A percentile compares a stretch with the other conserved stretches of the same genome.
These are phyloP conservation scores for Candida broadrunensis DNA, from an alignment of 805 yeast genomes.

Conservation along the genomic window DNA sequence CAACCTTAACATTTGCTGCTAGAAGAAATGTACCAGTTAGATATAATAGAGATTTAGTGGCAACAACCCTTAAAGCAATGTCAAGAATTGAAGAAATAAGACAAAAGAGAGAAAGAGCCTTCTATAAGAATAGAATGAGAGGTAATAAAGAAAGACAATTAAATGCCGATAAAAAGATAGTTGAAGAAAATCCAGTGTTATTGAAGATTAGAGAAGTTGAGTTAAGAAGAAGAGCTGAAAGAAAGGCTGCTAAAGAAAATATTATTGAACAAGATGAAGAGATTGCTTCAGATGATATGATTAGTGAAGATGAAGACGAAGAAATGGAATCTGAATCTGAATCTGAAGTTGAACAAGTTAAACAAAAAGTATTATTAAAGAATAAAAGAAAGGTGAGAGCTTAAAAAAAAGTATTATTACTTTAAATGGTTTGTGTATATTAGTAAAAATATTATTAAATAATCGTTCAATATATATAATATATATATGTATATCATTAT, in stretches of 20 bases:
- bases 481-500: no score
- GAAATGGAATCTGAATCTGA: conserved; percentile 44
- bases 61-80: conserved; percentile 94
- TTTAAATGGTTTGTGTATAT: no score
- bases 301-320: conserved; percentile 43
- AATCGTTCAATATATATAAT: no score
- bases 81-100: conserved; percentile 93
- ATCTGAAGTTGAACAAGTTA: conserved; percentile 44
- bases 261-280: conserved; percentile 34
- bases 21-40: conserved; percentile 98
- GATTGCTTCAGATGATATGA: conserved; percentile 41
- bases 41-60: conserved; percentile 93
- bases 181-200: conserved; percentile 84
- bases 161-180: conserved; percentile 82
- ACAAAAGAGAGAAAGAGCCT: conserved; percentile 94
- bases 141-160: conserved; percentile 89
- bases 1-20: conserved; percentile 92
- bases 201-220: conserved; percentile 93
- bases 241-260: conserved; percentile 57
- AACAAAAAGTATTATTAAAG: conserved; percentile 59
- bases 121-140: conserved; percentile 99
- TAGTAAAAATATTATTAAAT: no score
- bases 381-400: conserved; percentile 47
- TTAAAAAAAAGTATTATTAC: not conserved
- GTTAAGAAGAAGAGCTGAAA: conserved; percentile 71